phyloP scores from a whole-genome alignment of 148 eudicot species.

The Cornus florida region DNA sequence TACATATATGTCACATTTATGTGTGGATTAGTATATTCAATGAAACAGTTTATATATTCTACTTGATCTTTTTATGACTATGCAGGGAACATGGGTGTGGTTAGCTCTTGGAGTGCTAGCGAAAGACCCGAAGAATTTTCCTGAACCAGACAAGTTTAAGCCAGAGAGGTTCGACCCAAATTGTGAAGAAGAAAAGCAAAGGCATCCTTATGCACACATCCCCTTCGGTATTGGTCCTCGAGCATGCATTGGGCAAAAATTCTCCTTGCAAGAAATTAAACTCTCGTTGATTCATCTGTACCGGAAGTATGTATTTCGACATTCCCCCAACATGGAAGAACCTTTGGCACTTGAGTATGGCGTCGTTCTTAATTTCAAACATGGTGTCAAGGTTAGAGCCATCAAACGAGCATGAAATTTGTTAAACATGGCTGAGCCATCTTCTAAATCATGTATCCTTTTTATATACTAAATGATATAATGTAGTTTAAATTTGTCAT shows the following conservation, averaged over 20 bases:
- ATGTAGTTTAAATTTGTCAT: neutral
- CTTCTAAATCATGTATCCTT: neutral
- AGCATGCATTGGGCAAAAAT: conserved; percentile 88
- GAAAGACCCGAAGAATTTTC: conserved; percentile 78
- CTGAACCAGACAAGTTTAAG: conserved; percentile 78
- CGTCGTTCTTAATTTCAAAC: conserved; percentile 71
- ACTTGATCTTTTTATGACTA: neutral
- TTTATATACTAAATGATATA: neutral
- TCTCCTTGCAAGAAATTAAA: conserved; percentile 82
- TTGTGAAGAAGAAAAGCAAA: conserved; percentile 70
- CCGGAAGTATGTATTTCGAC: conserved; percentile 64
- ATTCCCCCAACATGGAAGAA: conserved; percentile 76
- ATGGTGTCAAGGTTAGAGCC: conserved; percentile 79
- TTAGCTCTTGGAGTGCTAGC: conserved; percentile 88
- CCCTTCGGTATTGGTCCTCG: conserved; percentile 96
- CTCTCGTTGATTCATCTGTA: conserved; percentile 72
- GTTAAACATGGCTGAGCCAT: neutral
- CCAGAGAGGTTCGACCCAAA: conserved; percentile 86
- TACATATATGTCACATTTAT: neutral
- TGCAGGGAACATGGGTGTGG: conserved; percentile 98
- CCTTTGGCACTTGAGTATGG: conserved; percentile 79
- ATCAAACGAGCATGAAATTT: conserved; percentile 32
- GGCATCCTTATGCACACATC: conserved; percentile 93
- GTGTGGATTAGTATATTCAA: no score
- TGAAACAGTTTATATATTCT: neutral